Base-by-base conservation (phyloP, 345 rosid species). In the Streptanthus diversifolius region DNA sequence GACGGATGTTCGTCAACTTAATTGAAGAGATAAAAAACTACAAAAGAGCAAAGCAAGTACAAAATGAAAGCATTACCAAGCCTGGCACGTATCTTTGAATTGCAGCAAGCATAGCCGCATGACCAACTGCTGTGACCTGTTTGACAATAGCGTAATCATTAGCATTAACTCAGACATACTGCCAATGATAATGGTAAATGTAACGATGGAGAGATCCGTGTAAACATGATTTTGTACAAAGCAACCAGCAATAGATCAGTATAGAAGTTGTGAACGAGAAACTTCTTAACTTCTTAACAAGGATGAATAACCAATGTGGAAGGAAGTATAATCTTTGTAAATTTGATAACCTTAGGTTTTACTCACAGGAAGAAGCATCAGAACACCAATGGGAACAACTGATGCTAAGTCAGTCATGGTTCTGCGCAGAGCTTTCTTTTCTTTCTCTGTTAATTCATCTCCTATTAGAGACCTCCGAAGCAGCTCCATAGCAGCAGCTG, bases 361-460 rank as follows among this genome's bases (percentile, higher is more conserved):
- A 85, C 96, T 88, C 77, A 95, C 98, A 24, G 99, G 98, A 77
- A 95, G 97, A 80, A 95, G 95, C 99, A 95, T 95, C 68, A 91
- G 81, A 63, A 95, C 48, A 36, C 99, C 91, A 67, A 95, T 91
- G 19, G 99, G 99, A 66, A 95, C 81, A 52, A 91, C 96, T 43
- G 97, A 90, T 70, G 99, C 99, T 65, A 91, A 66, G 77, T 95
- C 97, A 2, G 90, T 87, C 83, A 95, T 71, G 30, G 99, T 95
- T 81, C 96, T 87, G 68, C 67, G 82, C 3, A 95, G 84, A 55
- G 88, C 90, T 79, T 84, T 82, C 87, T 86, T 91, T 72, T 95
- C 97, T 81, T 88, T 91, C 74, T 80, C 86, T 29, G 99, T 84
- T 70, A 95, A 82, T 75, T 95, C 93, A 76, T 95, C 99, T 41